Evolutionary conservation across 1,284 basidiomycete genomes (phyloP).

Genomic region (Pholiota adiposa): DNA sequence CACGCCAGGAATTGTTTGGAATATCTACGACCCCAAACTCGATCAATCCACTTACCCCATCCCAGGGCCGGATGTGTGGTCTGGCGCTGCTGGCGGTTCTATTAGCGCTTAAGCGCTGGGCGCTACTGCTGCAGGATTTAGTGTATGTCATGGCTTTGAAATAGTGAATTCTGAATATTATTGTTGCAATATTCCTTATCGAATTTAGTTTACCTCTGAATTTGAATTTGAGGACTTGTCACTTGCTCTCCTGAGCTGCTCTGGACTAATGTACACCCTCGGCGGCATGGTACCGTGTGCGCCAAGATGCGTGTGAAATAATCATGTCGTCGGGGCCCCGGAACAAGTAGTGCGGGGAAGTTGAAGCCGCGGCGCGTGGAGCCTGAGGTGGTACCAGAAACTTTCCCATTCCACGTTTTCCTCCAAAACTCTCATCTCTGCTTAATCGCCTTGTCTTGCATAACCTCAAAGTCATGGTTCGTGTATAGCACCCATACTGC

Average conservation of each 20-base stretch:
- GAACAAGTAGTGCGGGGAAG: slow-evolving; percentile 14
- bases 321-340: not conserved
- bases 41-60: slow-evolving; percentile 28
- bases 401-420: slow-evolving; percentile 6
- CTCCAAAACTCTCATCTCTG: slow-evolving; percentile 2
- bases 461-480: not conserved
- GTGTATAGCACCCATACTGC: not conserved
- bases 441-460: not conserved
- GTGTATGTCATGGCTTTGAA: not conserved
- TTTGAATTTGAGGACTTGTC: not conserved
- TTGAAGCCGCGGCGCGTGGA: not conserved
- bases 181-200: too few relatives aligned
- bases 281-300: not conserved
- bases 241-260: slow-evolving; percentile 1
- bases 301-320: not conserved
- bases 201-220: too few relatives aligned
- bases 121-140: too few relatives aligned
- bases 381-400: not conserved
- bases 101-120: slow-evolving; percentile 20
- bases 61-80: slow-evolving; percentile 35
- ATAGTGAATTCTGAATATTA: too few relatives aligned
- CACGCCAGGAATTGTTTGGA: slow-evolving; percentile 35
- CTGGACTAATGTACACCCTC: not conserved
- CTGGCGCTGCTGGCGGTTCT: slow-evolving; percentile 29
- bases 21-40: slow-evolving; percentile 29